Conservation (phyloP, 23 red algal genomes). For the Chondrus crispus region DNA sequence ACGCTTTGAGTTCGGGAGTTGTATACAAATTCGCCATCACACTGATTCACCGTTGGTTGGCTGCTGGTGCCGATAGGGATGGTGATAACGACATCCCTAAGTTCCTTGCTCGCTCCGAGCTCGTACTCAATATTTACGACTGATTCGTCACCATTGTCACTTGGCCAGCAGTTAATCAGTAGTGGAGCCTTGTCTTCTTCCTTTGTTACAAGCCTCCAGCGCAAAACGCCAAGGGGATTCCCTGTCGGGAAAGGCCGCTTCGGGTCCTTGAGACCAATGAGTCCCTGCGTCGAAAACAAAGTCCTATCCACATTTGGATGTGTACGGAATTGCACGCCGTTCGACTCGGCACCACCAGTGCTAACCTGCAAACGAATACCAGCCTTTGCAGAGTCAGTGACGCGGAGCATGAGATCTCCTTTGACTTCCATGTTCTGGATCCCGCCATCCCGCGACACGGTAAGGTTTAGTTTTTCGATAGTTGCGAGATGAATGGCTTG, state of each 20-base stretch:
- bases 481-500: slow-evolving; percentile 81
- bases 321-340: slow-evolving; percentile 76
- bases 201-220: slow-evolving; percentile 80
- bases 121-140: slow-evolving; percentile 97
- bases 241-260: slow-evolving; percentile 84
- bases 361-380: slow-evolving; percentile 49
- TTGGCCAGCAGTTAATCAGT: slow-evolving; percentile 95
- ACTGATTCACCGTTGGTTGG: slow-evolving; percentile 67
- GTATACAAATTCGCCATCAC: slow-evolving; percentile 88
- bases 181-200: slow-evolving; percentile 89
- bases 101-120: slow-evolving; percentile 54
- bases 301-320: slow-evolving; percentile 95
- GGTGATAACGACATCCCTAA: slow-evolving; percentile 76
- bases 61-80: slow-evolving; percentile 72
- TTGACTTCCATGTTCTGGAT: slow-evolving; percentile 92
- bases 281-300: slow-evolving; percentile 56
- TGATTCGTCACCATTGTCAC: slow-evolving; percentile 73
- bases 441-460: slow-evolving; percentile 77
- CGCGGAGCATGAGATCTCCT: slow-evolving; percentile 86
- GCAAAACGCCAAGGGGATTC: slow-evolving; percentile 84
- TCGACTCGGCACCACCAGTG: slow-evolving; percentile 49
- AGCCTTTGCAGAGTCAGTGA: slow-evolving; percentile 77
- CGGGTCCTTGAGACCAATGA: slow-evolving; percentile 78
- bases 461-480: slow-evolving; percentile 72
- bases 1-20: slow-evolving; percentile 65